Base-by-base conservation (phyloP, 768 basidiomycete species). In the Porphyrellus cyaneotinctus region DNA sequence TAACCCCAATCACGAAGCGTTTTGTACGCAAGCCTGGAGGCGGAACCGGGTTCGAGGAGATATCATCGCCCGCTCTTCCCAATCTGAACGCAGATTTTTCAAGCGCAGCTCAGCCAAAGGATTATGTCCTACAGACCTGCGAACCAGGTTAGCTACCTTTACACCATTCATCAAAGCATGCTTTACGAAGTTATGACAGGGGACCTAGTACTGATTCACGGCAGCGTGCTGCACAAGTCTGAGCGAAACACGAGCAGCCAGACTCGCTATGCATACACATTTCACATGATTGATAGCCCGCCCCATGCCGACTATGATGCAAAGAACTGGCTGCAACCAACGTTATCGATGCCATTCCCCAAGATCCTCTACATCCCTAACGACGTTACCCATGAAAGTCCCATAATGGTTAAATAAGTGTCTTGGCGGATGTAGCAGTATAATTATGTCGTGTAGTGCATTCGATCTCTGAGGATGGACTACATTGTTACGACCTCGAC, bases 311-410 rank as follows among this genome's bases (percentile, higher is more conserved):
- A 64, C 36, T 97, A 95, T 52, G 95, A 97, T 56, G 79, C 83
- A 62, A 91, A 90, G 80, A 97, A 97, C 65, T 97, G 95, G 95
- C 73, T 97, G 52, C 95, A 98, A 66, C 93, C 95, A 1, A 92
- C 92, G 4, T 57, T 73, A 11, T 79, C 75, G 13, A 87, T 90
- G 86, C 91, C 94, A 2, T 97, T 97, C 71, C 78, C 83, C 23
- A 78, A 70, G 56, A 71, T 88, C 23, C 62, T 88, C 8, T 68
- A 72, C 7, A 11, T 23, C 11, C 59, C 66, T n/a, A 53, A 55
- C n/a, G 41, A 45, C 18, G 31, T 36, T 26, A 46, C 49, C 24
- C 39, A 17, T 38, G 48, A 39, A 22, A 8, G 18, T 3, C 11
- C 20, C 6, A 18, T 24, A 6, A 30, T 26, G 47, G 35, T 39